Conservation (phyloP, 257 asterid species). For the Penstemon newberryi region DNA sequence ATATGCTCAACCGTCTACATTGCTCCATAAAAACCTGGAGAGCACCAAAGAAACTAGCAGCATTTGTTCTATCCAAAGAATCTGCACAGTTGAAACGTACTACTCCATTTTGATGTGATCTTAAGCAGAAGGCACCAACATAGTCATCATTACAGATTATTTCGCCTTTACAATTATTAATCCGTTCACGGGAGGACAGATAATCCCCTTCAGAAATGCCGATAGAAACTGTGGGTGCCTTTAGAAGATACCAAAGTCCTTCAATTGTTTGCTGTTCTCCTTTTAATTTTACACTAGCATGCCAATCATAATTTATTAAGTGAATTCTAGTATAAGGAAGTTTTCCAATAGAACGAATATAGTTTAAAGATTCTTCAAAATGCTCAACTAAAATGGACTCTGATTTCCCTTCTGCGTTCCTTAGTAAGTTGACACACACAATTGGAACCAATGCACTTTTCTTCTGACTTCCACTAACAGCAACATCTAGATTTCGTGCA, state of each 20-base stretch:
- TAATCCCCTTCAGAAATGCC: slow-evolving; percentile 93
- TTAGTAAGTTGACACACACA: slow-evolving; percentile 85
- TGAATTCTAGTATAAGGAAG: slow-evolving; percentile 82
- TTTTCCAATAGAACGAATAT: slow-evolving; percentile 68
- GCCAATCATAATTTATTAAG: slow-evolving; percentile 98
- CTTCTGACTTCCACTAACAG: slow-evolving; percentile 61
- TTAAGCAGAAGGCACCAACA: slow-evolving; percentile 93
- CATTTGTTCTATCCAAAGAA: slow-evolving; percentile 97
- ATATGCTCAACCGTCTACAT: slow-evolving; percentile 94
- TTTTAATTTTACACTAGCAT: slow-evolving; percentile 88
- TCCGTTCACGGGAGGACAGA: slow-evolving; percentile 78
- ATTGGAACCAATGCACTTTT: slow-evolving; percentile 87
- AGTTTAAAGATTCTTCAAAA: slow-evolving; percentile 88
- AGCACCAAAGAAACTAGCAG: slow-evolving; percentile 98
- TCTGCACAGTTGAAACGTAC: slow-evolving; percentile 98
- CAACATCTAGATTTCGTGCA: slow-evolving; percentile 65
- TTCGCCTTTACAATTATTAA: slow-evolving; percentile 90
- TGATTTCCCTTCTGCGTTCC: slow-evolving; percentile 92
- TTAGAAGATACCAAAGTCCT: slow-evolving; percentile 96
- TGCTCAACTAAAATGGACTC: slow-evolving; percentile 90
- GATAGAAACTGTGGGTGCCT: slow-evolving; percentile 79
- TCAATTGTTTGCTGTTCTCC: slow-evolving; percentile 97
- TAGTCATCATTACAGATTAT: slow-evolving; percentile 70
- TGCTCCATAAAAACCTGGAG: slow-evolving; percentile 96
- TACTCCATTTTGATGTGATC: slow-evolving; percentile 98